A percentile compares a stretch with the other conserved stretches of the same genome.
Conservation (phyloP, 805 yeast species). For the Metschnikowia matae region DNA sequence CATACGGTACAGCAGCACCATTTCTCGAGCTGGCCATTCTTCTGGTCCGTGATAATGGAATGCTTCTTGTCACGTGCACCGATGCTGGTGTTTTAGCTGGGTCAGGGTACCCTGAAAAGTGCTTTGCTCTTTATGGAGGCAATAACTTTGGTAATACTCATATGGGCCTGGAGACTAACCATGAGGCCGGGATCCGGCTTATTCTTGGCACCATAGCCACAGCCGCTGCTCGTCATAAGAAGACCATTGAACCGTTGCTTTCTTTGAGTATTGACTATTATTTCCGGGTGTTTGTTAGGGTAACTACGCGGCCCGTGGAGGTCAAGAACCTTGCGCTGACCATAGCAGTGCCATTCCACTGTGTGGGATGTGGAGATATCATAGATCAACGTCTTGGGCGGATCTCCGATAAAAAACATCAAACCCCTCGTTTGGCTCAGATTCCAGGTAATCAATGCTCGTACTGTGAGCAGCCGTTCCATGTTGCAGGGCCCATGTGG, state of each 20-base stretch:
- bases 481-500: slow-evolving; percentile 97
- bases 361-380: slow-evolving; percentile 81
- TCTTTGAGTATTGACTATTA: slow-evolving; percentile 89
- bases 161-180: slow-evolving; percentile 65
- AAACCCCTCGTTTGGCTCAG: slow-evolving; percentile 49
- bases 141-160: slow-evolving; percentile 64
- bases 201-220: slow-evolving; percentile 71
- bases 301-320: slow-evolving; percentile 69
- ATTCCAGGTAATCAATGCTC: slow-evolving; percentile 63
- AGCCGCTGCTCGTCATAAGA: slow-evolving; percentile 87
- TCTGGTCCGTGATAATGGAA: slow-evolving; percentile 76
- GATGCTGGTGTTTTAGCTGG: slow-evolving; percentile 96
- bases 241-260: slow-evolving; percentile 80
- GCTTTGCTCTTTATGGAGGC: slow-evolving; percentile 93
- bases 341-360: slow-evolving; percentile 74
- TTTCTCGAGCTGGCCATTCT: slow-evolving; percentile 91
- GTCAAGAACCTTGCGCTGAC: slow-evolving; percentile 78
- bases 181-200: slow-evolving; percentile 87
- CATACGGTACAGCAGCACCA: slow-evolving; percentile 97
- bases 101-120: slow-evolving; percentile 92
- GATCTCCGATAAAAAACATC: slow-evolving; percentile 47
- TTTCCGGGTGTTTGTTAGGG: slow-evolving; percentile 78
- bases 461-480: slow-evolving; percentile 66
- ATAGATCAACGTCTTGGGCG: slow-evolving; percentile 75
- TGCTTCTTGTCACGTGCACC: slow-evolving; percentile 89